phyloP scores from a whole-genome alignment of 2,329 filamentous ascomycete species.

The Epichloe scottii region DNA sequence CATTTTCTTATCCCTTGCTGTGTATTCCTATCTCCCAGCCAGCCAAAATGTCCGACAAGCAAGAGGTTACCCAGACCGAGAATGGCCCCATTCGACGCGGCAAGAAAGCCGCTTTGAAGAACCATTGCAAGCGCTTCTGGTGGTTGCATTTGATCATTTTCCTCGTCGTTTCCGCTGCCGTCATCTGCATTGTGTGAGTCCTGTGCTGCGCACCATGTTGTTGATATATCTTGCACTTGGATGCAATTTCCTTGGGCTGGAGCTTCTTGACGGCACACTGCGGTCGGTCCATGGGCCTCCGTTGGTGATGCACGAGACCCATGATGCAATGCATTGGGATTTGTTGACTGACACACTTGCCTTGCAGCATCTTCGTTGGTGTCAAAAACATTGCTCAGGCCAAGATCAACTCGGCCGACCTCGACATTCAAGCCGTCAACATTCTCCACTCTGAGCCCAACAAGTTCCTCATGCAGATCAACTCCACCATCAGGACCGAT shows the following conservation, averaged over 20 bases:
- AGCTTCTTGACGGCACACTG: neutral
- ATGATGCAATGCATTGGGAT: neutral
- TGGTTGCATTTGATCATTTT: slow-evolving; percentile 45
- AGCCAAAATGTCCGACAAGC: slow-evolving; percentile 27
- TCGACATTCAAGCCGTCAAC: slow-evolving; percentile 38
- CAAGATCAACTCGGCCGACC: slow-evolving; percentile 39
- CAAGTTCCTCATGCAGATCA: slow-evolving; percentile 39
- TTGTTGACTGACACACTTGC: neutral
- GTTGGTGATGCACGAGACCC: too few relatives aligned
- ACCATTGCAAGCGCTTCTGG: slow-evolving; percentile 46
- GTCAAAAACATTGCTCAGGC: slow-evolving; percentile 44
- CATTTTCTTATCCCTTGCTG: neutral
- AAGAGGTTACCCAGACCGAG: slow-evolving; percentile 24
- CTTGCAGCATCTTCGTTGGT: slow-evolving; percentile 40
- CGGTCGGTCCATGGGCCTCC: too few relatives aligned
- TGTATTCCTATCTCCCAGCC: neutral
- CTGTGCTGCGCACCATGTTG: slow-evolving; percentile 8
- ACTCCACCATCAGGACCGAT: slow-evolving; percentile 41
- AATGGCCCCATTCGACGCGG: slow-evolving; percentile 13
- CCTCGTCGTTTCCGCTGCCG: slow-evolving; percentile 36
- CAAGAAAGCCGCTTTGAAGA: slow-evolving; percentile 27
- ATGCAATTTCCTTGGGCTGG: neutral
- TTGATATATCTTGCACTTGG: neutral
- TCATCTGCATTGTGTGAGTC: slow-evolving; percentile 47
- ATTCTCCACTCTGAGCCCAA: slow-evolving; percentile 33